These are phyloP conservation scores for Populus simonii DNA, from an alignment of 345 rosid genomes.

Conservation along the genomic window DNA sequence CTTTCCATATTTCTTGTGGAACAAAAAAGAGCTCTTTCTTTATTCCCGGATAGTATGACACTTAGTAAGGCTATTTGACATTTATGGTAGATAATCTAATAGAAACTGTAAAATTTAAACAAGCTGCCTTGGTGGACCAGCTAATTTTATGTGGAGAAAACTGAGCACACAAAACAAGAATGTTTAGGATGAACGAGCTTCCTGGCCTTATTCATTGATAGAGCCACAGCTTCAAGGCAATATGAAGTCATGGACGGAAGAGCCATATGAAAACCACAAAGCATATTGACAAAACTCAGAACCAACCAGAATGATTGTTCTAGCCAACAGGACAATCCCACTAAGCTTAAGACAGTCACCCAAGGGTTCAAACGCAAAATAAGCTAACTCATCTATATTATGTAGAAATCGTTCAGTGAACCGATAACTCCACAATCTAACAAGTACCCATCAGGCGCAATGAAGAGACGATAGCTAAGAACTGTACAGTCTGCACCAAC, in stretches of 20 bases:
- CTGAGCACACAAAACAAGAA: conserved; percentile 24
- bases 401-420: conserved; percentile 26
- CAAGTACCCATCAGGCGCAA: conserved; percentile 37
- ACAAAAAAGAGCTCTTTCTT: conserved; percentile 41
- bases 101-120: conserved; percentile 24
- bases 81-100: conserved; percentile 30
- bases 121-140: conserved; percentile 30
- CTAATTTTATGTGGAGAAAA: conserved; percentile 26
- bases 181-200: conserved; percentile 40
- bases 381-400: conserved; percentile 34
- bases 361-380: conserved; percentile 35
- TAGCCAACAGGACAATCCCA: conserved; percentile 31
- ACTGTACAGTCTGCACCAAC: conserved; percentile 25
- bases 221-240: conserved; percentile 37
- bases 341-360: conserved; percentile 34
- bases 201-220: conserved; percentile 49
- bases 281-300: conserved; percentile 40
- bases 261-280: conserved; percentile 21
- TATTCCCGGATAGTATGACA: conserved; percentile 39
- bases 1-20: conserved; percentile 67
- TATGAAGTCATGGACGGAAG: conserved; percentile 30
- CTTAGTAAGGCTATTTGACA: conserved; percentile 37
- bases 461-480: conserved; percentile 24
- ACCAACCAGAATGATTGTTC: conserved; percentile 35
- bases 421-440: conserved; percentile 31